phyloP scores from a whole-genome alignment of 306 rosid genomes.

The Ammopiptanthus mongolicus region DNA sequence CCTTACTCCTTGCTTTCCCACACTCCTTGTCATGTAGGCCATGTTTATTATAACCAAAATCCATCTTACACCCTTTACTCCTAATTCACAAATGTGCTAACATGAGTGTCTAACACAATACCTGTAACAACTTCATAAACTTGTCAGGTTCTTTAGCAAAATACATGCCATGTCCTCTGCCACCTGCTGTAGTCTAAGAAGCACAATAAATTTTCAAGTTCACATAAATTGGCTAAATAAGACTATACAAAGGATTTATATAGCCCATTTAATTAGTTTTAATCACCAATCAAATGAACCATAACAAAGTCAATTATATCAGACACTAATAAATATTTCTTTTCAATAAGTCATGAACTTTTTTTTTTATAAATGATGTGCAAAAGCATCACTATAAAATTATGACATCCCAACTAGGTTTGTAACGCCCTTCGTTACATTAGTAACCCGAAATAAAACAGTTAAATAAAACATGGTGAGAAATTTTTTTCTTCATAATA shows the following conservation, averaged over 20 bases:
- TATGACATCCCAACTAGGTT: too few species aligned
- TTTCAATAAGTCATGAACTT: neutral
- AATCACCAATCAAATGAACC: neutral
- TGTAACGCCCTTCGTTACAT: too few species aligned
- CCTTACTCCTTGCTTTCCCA: neutral
- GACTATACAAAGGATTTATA: neutral
- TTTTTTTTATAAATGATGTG: too few species aligned
- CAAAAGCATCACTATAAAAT: too few species aligned
- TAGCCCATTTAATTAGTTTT: neutral
- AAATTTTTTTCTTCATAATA: too few species aligned
- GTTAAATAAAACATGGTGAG: too few species aligned
- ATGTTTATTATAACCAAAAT: neutral
- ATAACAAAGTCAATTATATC: neutral
- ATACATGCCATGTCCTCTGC: conserved; percentile 99
- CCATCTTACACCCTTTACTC: neutral
- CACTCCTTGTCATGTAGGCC: neutral
- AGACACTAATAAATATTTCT: neutral
- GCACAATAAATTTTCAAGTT: conserved; percentile 32
- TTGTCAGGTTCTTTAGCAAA: conserved; percentile 95
- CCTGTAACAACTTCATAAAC: conserved; percentile 97
- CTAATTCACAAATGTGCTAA: neutral
- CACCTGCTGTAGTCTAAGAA: conserved; percentile 95
- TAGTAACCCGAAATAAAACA: too few species aligned
- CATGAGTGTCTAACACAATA: neutral
- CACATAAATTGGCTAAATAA: conserved; percentile 19